These are phyloP conservation scores for Asparagopsis taxiformis DNA, from an alignment of 31 red algal genomes.

Conservation along the genomic window DNA sequence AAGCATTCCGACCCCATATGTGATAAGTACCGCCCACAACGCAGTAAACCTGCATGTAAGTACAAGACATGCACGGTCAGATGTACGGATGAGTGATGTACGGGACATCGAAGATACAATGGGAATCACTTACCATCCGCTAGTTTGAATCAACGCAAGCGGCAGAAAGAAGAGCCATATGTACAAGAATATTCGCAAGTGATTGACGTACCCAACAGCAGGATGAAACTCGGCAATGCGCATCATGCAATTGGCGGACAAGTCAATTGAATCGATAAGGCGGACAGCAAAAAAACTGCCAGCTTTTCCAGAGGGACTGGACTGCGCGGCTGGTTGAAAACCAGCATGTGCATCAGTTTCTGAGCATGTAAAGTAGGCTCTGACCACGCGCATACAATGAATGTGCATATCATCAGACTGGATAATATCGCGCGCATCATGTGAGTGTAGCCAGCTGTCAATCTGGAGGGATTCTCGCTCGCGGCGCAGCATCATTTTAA, in stretches of 20 bases:
- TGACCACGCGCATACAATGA: conserved; percentile 23
- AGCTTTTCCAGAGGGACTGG: conserved; percentile 11
- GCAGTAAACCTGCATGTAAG: conserved; percentile 30
- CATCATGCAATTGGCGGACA: not conserved
- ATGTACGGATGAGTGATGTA: not conserved
- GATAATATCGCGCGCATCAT: conserved; percentile 12
- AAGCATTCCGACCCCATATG: conserved; percentile 44
- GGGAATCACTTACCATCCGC: conserved; percentile 2
- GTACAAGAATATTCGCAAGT: conserved; percentile 32
- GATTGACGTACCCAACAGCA: conserved; percentile 24
- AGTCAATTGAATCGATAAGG: conserved; percentile 22
- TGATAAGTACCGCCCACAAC: conserved; percentile 29
- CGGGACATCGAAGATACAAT: not conserved
- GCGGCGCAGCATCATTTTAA: conserved; percentile 34
- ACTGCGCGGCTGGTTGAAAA: not conserved
- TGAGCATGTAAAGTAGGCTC: conserved; percentile 14
- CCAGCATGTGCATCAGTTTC: conserved; percentile 7
- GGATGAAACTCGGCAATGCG: conserved; percentile 5
- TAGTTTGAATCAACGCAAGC: not conserved
- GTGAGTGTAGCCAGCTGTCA: not conserved
- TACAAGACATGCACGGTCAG: not conserved
- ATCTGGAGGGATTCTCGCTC: conserved; percentile 7
- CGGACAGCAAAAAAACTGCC: not conserved
- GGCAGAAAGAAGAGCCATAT: conserved; percentile 33
- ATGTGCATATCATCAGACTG: conserved; percentile 14